phyloP scores from a whole-genome alignment of 2,329 filamentous ascomycete species.

The Fusarium sp. region DNA sequence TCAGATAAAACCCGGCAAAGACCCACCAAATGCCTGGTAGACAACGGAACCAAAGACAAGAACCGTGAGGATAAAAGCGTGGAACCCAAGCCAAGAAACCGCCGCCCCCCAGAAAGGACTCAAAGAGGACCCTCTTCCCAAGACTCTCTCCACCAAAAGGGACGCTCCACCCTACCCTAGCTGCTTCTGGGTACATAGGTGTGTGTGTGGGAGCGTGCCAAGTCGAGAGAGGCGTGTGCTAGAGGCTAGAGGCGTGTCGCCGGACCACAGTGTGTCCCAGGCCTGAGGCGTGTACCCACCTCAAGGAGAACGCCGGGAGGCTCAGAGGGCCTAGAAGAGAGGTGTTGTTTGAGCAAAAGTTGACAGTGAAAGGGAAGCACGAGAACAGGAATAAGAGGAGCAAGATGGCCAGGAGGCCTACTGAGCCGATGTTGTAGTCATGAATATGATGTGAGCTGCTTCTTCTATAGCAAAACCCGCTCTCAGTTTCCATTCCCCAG shows the following conservation, averaged over 20 bases:
- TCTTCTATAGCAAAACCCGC: background rate
- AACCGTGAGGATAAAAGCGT: constrained; percentile 16
- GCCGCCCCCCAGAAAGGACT: constrained; percentile 31
- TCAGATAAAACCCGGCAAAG: constrained; percentile 23
- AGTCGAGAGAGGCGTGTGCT: constrained; percentile 26
- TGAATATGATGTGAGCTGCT: constrained; percentile 4
- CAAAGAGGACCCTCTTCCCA: constrained; percentile 28
- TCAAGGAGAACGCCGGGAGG: constrained; percentile 42
- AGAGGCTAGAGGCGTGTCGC: constrained; percentile 16
- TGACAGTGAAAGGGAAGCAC: constrained; percentile 11
- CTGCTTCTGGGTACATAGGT: constrained; percentile 20
- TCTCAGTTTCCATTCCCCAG: constrained; percentile 4
- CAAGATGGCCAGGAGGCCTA: constrained; percentile 19
- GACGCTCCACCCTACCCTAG: constrained; percentile 29
- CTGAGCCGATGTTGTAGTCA: background rate
- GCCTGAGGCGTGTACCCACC: constrained; percentile 27
- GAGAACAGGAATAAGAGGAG: constrained; percentile 11
- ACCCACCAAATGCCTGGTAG: constrained; percentile 30
- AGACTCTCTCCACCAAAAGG: constrained; percentile 30
- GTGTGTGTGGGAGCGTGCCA: constrained; percentile 30
- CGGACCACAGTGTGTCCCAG: constrained; percentile 9
- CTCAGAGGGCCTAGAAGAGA: constrained; percentile 44
- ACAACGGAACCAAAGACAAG: constrained; percentile 34
- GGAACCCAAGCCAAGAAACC: constrained; percentile 17
- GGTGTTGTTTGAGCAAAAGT: constrained; percentile 26